Evolutionary conservation across 2,329 filamentous ascomycete species (phyloP).

Genomic region (Aspergillus sp.): DNA sequence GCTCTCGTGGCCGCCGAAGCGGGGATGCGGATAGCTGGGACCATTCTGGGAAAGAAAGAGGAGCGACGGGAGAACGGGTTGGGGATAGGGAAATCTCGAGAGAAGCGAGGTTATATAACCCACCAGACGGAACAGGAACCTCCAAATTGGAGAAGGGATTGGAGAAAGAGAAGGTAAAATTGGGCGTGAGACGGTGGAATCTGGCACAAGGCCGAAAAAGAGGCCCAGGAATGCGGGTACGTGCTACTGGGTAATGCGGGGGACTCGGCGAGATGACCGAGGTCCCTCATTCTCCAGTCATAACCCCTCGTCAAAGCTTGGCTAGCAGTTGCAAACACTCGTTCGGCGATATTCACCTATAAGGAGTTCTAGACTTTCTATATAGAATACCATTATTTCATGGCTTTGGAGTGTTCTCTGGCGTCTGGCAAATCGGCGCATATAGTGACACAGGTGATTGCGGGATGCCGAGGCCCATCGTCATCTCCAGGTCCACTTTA

Average conservation of each 20-base stretch:
- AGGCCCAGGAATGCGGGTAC: too few species aligned
- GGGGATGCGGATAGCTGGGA: constrained; percentile 45
- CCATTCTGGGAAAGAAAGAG: constrained; percentile 25
- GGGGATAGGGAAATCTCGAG: background rate
- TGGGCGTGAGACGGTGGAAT: background rate
- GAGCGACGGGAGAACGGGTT: background rate
- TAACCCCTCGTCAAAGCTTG: background rate
- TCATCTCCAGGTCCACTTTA: background rate
- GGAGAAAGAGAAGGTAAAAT: background rate
- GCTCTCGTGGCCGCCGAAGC: constrained; percentile 49
- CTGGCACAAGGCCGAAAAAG: background rate
- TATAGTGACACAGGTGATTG: background rate
- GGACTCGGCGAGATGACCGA: constrained; percentile 10
- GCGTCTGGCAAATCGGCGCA: background rate
- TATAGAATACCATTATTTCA: too few species aligned
- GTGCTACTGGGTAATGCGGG: background rate
- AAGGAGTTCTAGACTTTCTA: too few species aligned
- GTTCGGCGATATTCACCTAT: background rate
- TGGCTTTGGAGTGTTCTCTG: too few species aligned
- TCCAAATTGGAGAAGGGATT: background rate
- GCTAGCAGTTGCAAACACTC: background rate
- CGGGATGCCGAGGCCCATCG: constrained; percentile 3
- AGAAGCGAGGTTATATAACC: background rate
- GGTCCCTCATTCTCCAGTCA: background rate
- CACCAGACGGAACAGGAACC: background rate